Conservation (phyloP, 257 asterid species). For the Datura wrightii region DNA sequence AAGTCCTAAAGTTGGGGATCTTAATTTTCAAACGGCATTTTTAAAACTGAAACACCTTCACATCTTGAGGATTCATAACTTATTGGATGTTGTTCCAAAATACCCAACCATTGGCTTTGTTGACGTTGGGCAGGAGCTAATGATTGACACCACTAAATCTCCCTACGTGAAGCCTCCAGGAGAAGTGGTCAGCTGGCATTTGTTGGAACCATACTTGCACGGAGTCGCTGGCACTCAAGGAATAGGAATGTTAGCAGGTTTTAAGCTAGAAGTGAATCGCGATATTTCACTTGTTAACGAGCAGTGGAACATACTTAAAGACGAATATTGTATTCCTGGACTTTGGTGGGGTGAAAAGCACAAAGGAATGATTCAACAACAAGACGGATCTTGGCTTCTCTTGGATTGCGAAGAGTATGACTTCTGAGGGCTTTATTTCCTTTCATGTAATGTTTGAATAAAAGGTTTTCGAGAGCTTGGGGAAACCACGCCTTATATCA, state of each 20-base stretch:
- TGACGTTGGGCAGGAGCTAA: conserved; percentile 67
- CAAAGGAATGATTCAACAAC: conserved; percentile 51
- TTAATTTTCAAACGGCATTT: conserved; percentile 36
- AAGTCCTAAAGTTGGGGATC: conserved; percentile 35
- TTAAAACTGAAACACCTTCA: conserved; percentile 38
- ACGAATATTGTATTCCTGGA: conserved; percentile 57
- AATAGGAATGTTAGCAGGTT: not conserved
- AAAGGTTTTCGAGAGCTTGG: not conserved
- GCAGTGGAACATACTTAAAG: conserved; percentile 49
- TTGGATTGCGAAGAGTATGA: conserved; percentile 52
- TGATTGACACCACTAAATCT: conserved; percentile 30
- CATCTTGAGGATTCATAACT: conserved; percentile 51
- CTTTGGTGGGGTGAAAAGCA: conserved; percentile 70
- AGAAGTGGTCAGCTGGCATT: conserved; percentile 54
- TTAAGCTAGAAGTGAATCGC: not conserved
- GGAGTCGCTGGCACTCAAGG: conserved; percentile 41
- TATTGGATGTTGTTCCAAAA: not conserved
- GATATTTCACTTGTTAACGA: conserved; percentile 15
- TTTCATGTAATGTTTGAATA: not conserved
- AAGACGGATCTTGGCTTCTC: conserved; percentile 68
- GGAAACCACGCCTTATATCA: not conserved
- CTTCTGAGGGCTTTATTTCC: not conserved
- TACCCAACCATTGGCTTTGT: conserved; percentile 36
- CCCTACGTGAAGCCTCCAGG: conserved; percentile 60
- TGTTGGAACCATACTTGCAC: conserved; percentile 68